Conservation (phyloP, 164 flowering plant species). For the Annona cherimola region DNA sequence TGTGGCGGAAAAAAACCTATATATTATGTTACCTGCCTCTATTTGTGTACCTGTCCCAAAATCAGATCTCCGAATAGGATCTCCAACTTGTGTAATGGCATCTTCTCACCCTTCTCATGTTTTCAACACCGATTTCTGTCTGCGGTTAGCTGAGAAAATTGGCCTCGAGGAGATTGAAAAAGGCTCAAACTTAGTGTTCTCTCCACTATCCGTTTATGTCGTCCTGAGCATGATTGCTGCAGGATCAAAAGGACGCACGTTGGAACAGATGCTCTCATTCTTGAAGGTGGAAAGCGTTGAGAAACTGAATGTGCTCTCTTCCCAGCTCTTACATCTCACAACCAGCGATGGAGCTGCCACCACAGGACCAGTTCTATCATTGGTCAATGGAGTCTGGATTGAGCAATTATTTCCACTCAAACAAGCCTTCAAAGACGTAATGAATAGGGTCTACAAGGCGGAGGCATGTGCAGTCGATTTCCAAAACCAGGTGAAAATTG, state of each 20-base stretch:
- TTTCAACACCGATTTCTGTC: conserved; percentile 34
- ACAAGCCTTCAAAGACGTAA: conserved; percentile 41
- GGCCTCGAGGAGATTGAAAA: conserved; percentile 25
- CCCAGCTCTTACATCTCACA: conserved; percentile 39
- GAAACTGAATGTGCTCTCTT: conserved; percentile 41
- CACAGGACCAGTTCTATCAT: conserved; percentile 46
- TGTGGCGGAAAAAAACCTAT: too few relatives aligned
- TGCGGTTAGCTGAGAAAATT: conserved; percentile 33
- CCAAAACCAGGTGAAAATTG: conserved; percentile 35
- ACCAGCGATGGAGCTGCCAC: conserved; percentile 22
- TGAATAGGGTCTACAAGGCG: conserved; percentile 44
- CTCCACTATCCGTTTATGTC: conserved; percentile 52
- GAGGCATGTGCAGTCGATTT: conserved; percentile 43
- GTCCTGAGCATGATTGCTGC: conserved; percentile 50
- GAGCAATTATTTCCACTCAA: conserved; percentile 42
- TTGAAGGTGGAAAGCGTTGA: conserved; percentile 37
- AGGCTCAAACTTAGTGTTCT: conserved; percentile 42
- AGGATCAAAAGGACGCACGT: conserved; percentile 50
- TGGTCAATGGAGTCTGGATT: conserved; percentile 61
- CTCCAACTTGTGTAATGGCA: neutral
- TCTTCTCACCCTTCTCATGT: neutral
- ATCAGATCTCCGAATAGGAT: neutral
- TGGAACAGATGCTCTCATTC: conserved; percentile 48
- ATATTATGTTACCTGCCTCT: too few relatives aligned
- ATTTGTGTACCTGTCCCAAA: too few relatives aligned